Evolutionary conservation across 2,329 filamentous ascomycete genomes (phyloP).

Genomic region (Botryotinia narcissicola): DNA sequence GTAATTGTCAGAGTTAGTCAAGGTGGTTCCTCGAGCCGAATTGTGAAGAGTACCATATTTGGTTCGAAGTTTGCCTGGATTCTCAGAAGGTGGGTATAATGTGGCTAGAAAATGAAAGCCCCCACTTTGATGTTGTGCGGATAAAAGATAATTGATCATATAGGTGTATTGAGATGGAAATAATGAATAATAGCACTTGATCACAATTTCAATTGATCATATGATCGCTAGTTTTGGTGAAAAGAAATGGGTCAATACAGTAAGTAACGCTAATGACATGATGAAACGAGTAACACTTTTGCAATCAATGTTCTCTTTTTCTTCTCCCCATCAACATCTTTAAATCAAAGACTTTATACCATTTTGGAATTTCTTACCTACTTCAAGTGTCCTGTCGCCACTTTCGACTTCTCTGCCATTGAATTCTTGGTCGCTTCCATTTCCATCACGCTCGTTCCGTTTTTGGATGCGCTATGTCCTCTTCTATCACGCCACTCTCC

Average conservation of each 20-base stretch:
- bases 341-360: neutral
- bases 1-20: neutral
- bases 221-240: neutral
- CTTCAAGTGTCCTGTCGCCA: neutral
- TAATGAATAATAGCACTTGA: neutral
- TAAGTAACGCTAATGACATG: neutral
- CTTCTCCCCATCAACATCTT: neutral
- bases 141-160: neutral
- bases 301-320: neutral
- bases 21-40: neutral
- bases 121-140: neutral
- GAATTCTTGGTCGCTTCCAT: neutral
- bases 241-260: neutral
- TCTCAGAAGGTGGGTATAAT: neutral
- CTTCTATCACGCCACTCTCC: neutral
- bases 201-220: neutral
- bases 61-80: neutral
- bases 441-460: neutral
- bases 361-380: neutral
- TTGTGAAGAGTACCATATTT: neutral
- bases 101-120: neutral
- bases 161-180: neutral
- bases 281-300: neutral
- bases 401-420: neutral
- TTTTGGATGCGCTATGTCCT: neutral